A percentile compares a stretch with the other conserved stretches of the same genome.
Evolutionary conservation across 225 moss, liverwort and hornwort genomes (phyloP).

Genomic region (Sphagnum contortum): DNA sequence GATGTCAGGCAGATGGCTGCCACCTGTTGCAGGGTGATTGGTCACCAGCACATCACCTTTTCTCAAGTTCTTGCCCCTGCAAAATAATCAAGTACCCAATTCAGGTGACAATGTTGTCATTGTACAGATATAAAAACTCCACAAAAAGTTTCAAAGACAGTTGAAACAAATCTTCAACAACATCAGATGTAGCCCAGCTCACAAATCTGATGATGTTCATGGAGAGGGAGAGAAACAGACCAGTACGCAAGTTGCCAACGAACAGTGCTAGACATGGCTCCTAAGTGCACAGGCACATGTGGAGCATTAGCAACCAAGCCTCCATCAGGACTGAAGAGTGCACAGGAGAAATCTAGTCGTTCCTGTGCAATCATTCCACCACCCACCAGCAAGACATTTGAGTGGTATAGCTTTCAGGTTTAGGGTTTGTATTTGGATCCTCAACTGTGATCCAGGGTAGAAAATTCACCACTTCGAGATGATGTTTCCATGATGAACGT

Average conservation of each 20-base stretch:
- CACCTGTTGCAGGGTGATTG: slow-evolving; percentile 94
- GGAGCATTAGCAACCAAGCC: slow-evolving; percentile 98
- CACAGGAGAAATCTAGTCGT: slow-evolving; percentile 96
- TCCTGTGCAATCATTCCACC: slow-evolving; percentile 22
- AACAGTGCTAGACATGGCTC: slow-evolving; percentile 97
- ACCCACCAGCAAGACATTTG: not conserved
- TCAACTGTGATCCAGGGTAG: too few relatives aligned
- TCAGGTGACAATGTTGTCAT: too few relatives aligned
- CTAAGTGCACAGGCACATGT: slow-evolving; percentile 96
- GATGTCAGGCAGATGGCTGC: slow-evolving; percentile 96
- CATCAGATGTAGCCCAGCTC: too few relatives aligned
- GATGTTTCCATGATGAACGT: too few relatives aligned
- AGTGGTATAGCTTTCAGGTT: not conserved
- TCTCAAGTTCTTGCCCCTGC: slow-evolving; percentile 59
- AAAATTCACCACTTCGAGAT: too few relatives aligned
- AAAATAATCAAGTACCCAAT: too few relatives aligned
- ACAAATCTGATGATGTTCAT: too few relatives aligned
- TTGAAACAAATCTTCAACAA: too few relatives aligned
- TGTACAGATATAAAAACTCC: too few relatives aligned
- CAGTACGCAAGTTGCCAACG: slow-evolving; percentile 86
- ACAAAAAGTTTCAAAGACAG: too few relatives aligned
- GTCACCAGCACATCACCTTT: slow-evolving; percentile 91
- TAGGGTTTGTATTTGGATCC: too few relatives aligned
- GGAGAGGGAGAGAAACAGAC: not conserved
- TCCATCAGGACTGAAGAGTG: slow-evolving; percentile 85